Evolutionary conservation across 352 stramenopile genomes (phyloP).

Genomic region (Phytopythium mirpurense): DNA sequence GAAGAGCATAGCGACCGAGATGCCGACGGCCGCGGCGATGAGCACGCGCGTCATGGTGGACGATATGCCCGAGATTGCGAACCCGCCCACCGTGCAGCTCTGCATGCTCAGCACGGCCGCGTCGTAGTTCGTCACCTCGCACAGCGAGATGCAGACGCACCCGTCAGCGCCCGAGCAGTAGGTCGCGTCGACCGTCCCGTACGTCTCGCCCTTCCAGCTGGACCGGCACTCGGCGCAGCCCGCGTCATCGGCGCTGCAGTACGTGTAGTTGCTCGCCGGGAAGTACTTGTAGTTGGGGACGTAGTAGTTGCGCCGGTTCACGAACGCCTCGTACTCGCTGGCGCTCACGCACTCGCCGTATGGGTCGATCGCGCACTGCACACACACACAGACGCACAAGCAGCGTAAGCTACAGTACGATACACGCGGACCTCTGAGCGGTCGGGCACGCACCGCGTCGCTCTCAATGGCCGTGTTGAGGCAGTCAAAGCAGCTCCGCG

Average conservation of each 20-base stretch:
- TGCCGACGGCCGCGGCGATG: constrained; percentile 20
- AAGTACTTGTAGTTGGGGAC: constrained; percentile 39
- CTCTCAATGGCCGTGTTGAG: constrained; percentile 25
- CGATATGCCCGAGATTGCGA: constrained; percentile 1
- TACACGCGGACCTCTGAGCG: neutral
- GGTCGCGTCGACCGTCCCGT: constrained; percentile 16
- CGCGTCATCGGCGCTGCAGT: constrained; percentile 32
- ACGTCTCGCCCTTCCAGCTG: constrained; percentile 25
- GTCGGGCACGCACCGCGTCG: constrained; percentile 12
- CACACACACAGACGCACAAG: constrained; percentile 2
- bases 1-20: constrained; percentile 5
- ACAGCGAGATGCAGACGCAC: constrained; percentile 38
- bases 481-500: constrained; percentile 31
- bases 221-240: constrained; percentile 23
- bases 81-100: constrained; percentile 5
- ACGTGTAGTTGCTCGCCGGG: constrained; percentile 28
- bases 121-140: constrained; percentile 23
- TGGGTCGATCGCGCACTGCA: constrained; percentile 26
- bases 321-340: constrained; percentile 23
- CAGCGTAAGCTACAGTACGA: neutral
- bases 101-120: constrained; percentile 21
- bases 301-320: constrained; percentile 38
- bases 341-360: constrained; percentile 33
- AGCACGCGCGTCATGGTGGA: constrained; percentile 21
- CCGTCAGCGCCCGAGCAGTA: constrained; percentile 28